These are phyloP conservation scores for Chamaecyparis obtusa DNA, from an alignment of 75 land plant species.

Conservation along the genomic window DNA sequence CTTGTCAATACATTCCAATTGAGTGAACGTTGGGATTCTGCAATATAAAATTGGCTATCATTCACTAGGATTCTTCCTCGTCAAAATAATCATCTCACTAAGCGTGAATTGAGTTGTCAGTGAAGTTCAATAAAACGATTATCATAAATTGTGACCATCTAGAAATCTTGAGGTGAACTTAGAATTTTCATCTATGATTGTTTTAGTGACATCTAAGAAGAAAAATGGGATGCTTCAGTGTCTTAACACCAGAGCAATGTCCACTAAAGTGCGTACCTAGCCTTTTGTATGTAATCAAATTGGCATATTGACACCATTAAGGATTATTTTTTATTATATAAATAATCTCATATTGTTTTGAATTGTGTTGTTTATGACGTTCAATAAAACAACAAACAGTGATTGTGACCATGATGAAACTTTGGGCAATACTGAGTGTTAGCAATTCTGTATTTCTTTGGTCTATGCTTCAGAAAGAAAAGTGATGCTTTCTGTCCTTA, in stretches of 20 bases:
- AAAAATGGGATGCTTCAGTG: neutral
- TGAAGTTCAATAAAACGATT: no score
- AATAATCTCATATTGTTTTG: neutral
- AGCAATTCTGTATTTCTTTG: no score
- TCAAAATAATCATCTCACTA: neutral
- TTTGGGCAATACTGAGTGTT: no score
- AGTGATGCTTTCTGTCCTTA: neutral
- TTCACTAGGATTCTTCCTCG: neutral
- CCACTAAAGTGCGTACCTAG: no score
- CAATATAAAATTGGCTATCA: no score
- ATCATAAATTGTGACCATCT: neutral
- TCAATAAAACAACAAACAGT: neutral
- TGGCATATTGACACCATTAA: no score
- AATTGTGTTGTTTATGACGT: neutral
- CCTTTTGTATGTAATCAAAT: no score
- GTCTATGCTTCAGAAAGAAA: neutral
- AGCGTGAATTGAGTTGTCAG: neutral
- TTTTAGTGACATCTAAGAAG: neutral
- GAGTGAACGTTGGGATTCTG: no score
- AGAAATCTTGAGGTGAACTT: neutral
- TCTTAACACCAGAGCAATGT: neutral
- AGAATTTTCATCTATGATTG: neutral
- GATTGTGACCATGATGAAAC: no score
- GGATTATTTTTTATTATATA: no score
- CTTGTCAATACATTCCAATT: no score